Percentiles rank a stretch among this genome's conserved stretches.
These are phyloP conservation scores for Heterobasidion irregulare DNA, from an alignment of 1,284 basidiomycete genomes.

Conservation along the genomic window DNA sequence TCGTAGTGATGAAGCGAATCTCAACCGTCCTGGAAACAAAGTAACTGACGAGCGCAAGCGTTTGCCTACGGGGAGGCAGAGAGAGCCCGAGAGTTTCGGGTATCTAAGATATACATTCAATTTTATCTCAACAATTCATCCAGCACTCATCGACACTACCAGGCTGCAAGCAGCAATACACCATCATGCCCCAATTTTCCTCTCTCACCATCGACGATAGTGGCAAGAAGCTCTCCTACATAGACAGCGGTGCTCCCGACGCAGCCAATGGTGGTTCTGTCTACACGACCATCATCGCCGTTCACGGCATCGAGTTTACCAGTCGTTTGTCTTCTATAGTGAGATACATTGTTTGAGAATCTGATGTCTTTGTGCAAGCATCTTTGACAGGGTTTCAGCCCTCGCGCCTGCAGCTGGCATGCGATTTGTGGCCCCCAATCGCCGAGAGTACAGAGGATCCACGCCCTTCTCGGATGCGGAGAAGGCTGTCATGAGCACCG, in stretches of 20 bases:
- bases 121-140: no score
- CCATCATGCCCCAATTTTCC: neutral
- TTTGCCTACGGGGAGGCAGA: no score
- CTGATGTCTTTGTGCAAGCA: no score
- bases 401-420: neutral
- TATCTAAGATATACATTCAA: no score
- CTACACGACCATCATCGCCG: conserved; percentile 11
- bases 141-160: no score
- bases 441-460: conserved; percentile 16
- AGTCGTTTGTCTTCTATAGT: conserved; percentile 4
- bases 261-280: neutral
- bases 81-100: no score
- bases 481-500: conserved; percentile 12
- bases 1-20: no score
- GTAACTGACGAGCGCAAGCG: no score
- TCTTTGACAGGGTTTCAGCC: neutral
- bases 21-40: no score
- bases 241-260: conserved; percentile 10
- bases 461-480: conserved; percentile 16
- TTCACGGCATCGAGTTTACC: conserved; percentile 11
- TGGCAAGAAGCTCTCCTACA: conserved; percentile 7
- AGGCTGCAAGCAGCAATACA: no score
- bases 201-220: conserved; percentile 3
- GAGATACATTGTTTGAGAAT: no score
- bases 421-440: conserved; percentile 14